Evolutionary conservation across 2,329 filamentous ascomycete species (phyloP), one percentile per base, ranked within the genome.

Genomic region (Monosporascus sp.): DNA sequence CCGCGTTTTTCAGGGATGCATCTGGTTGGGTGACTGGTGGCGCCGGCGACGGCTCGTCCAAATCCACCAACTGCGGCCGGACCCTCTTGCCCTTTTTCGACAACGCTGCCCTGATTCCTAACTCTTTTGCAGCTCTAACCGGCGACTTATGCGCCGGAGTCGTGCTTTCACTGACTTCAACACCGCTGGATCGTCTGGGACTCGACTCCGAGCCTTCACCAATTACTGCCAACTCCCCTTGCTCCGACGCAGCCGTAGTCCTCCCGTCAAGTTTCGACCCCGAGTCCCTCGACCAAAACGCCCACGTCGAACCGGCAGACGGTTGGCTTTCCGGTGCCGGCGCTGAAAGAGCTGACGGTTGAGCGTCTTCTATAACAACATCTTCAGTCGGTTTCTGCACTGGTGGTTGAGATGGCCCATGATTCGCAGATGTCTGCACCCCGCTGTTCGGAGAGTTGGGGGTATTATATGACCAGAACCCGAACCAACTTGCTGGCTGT

Each of bases 251-350:
- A 15, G 56, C 38, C 6, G 54, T 41, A 11, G 64, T 51, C 48
- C 71, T 72, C 1, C 62, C 65, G 3, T 62, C 62, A 9, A 68
- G 60, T 41, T 70, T 73, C 7, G 72, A 66, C 1, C 68, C 60
- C 2, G 75, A 69, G 59, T 86, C 83, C 46, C 78, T 81, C 15
- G 86, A 90, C 88, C 88, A 93, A 60, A 93, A 92, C 0, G 86
- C 88, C 89, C 89, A 93, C 0, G 86, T 88, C 0, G 88, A 87
- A 14, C 81, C 81, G 18, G 76, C 74, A 17, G 78, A 73, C 5
- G 77, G 77, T n/a, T 52, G 70, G 56, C 35, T 66, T 52, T 37
- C 53, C 54, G 45, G 54, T 48, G 45, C 41, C 25, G 58, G 46
- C 36, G 64, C 56, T 8, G 67, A 63, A 15, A 66, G 51, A 15